phyloP scores from a whole-genome alignment of 306 rosid genomes.

The Luffa acutangula region DNA sequence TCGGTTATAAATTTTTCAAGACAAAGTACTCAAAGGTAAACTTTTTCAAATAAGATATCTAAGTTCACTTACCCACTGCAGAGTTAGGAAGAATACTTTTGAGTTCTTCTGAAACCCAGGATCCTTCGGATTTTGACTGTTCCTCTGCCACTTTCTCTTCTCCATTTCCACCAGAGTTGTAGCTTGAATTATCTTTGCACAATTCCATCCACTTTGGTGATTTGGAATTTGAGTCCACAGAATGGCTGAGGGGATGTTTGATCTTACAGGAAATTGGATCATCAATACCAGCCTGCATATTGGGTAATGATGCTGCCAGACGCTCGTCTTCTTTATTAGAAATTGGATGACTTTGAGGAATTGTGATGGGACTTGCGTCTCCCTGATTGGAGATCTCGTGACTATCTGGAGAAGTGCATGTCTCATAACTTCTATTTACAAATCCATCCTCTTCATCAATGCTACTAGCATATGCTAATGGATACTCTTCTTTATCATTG shows the following conservation, averaged over 20 bases:
- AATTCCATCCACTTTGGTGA: conserved; percentile 19
- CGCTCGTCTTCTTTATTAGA: conserved; percentile 24
- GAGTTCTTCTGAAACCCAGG: conserved; percentile 27
- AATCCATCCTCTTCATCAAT: conserved; percentile 19
- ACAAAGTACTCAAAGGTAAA: background rate
- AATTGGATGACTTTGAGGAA: conserved; percentile 27
- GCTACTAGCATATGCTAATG: conserved; percentile 19
- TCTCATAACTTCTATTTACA: conserved; percentile 10
- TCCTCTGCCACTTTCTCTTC: conserved; percentile 26
- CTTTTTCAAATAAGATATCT: background rate
- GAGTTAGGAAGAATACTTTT: conserved; percentile 21
- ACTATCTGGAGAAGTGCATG: conserved; percentile 20
- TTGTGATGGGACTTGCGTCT: conserved; percentile 31
- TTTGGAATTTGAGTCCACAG: conserved; percentile 42
- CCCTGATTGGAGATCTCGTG: conserved; percentile 19
- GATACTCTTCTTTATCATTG: conserved; percentile 24
- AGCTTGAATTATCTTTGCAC: conserved; percentile 25
- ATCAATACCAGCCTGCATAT: conserved; percentile 20
- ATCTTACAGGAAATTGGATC: conserved; percentile 16
- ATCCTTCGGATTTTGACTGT: conserved; percentile 17
- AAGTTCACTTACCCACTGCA: conserved; percentile 41
- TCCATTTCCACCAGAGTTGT: conserved; percentile 23
- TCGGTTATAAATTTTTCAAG: background rate
- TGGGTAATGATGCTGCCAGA: conserved; percentile 57
- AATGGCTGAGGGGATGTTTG: conserved; percentile 36